Evolutionary conservation across 176 grass and related monocot genomes (phyloP).

Genomic region (Avena atlantica): DNA sequence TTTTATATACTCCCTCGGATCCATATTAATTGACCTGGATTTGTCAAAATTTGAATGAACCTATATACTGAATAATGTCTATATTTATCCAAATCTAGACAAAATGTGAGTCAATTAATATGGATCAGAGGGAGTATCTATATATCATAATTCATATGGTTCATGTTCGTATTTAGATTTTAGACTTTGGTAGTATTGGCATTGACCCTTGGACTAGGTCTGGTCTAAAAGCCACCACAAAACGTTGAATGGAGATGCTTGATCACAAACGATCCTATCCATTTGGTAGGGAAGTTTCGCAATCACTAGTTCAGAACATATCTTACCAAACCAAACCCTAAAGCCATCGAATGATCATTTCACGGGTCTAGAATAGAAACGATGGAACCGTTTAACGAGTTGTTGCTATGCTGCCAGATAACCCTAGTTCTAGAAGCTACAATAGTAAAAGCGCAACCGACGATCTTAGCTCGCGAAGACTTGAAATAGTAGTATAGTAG

Average conservation of each 20-base stretch:
- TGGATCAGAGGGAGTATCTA: too few relatives aligned
- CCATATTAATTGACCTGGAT: too few relatives aligned
- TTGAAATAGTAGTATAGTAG: not conserved
- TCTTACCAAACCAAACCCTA: slow-evolving; percentile 33
- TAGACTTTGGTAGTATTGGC: not conserved
- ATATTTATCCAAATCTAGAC: too few relatives aligned
- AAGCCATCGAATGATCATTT: slow-evolving; percentile 10
- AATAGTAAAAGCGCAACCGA: not conserved
- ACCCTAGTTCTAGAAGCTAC: slow-evolving; percentile 12
- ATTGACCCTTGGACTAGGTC: not conserved
- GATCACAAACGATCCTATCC: slow-evolving; percentile 44
- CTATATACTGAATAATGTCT: too few relatives aligned
- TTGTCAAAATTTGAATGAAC: too few relatives aligned
- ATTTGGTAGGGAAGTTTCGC: slow-evolving; percentile 19
- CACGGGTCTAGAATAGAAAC: not conserved
- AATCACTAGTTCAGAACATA: not conserved
- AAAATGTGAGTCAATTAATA: too few relatives aligned
- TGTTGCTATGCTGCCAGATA: not conserved
- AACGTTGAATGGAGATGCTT: slow-evolving; percentile 21
- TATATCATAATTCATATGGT: not conserved
- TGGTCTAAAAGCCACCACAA: slow-evolving; percentile 32
- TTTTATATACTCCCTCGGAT: too few relatives aligned
- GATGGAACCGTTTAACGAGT: slow-evolving; percentile 26
- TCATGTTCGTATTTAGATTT: not conserved
- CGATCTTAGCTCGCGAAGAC: not conserved